Conservation (phyloP, 2,329 filamentous ascomycete species). For the Colletotrichum tofieldiae region DNA sequence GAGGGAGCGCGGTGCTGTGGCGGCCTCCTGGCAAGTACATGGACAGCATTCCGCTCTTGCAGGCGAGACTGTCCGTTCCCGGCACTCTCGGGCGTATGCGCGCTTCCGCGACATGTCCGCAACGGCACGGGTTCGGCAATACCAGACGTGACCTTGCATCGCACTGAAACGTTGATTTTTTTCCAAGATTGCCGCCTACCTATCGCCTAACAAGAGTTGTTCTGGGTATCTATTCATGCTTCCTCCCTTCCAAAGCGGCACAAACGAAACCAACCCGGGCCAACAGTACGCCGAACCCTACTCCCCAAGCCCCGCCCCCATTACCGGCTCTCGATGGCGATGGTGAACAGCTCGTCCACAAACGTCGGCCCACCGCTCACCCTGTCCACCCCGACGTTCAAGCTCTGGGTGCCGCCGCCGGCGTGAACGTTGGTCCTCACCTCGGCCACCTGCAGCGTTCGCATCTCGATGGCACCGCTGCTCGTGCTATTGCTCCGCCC, state of each 20-base stretch:
- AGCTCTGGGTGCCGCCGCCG: constrained; percentile 47
- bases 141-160: neutral
- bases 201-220: neutral
- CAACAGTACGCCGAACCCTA: neutral
- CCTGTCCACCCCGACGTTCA: constrained; percentile 55
- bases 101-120: neutral
- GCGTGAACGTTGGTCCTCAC: constrained; percentile 45
- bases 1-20: neutral
- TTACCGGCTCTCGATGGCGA: constrained; percentile 44
- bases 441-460: constrained; percentile 44
- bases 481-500: constrained; percentile 15
- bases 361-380: constrained; percentile 56
- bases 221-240: constrained; percentile 25
- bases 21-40: too few relatives aligned
- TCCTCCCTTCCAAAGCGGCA: neutral
- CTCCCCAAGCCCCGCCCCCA: neutral
- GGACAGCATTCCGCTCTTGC: too few relatives aligned
- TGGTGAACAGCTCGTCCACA: constrained; percentile 61
- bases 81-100: neutral
- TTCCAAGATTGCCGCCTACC: neutral
- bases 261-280: neutral
- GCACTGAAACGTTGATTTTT: too few relatives aligned
- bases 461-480: constrained; percentile 48
- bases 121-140: neutral
- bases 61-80: neutral